Conservation (phyloP, 2,329 filamentous ascomycete genomes). For the Colletotrichum echinochloae region DNA sequence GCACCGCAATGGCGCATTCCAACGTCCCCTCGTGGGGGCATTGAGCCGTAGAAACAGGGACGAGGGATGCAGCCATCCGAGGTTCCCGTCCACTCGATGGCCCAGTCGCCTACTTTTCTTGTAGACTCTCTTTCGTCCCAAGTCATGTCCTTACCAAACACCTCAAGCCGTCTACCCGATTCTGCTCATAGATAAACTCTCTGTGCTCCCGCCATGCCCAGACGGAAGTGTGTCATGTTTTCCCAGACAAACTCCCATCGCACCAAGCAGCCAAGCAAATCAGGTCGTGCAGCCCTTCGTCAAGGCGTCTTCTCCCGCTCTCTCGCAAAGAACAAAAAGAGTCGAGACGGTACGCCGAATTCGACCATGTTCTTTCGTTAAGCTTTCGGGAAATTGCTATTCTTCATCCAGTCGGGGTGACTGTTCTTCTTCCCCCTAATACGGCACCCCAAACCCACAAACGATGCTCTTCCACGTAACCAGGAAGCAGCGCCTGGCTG, state of each 20-base stretch:
- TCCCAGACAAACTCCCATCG: not conserved
- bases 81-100: not conserved
- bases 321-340: constrained; percentile 3
- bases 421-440: not conserved
- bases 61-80: not conserved
- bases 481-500: constrained; percentile 59
- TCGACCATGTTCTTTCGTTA: not conserved
- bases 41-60: not conserved
- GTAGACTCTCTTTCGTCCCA: constrained; percentile 4
- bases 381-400: no score
- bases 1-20: not conserved
- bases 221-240: not conserved
- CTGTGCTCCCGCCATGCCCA: not conserved
- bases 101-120: not conserved
- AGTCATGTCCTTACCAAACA: not conserved
- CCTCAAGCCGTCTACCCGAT: not conserved
- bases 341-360: not conserved
- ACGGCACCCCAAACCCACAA: no score
- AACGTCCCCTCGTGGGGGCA: not conserved
- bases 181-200: not conserved
- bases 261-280: not conserved
- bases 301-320: not conserved
- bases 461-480: constrained; percentile 45
- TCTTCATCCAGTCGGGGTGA: not conserved
- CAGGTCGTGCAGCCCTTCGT: not conserved